A percentile compares a stretch with the other conserved stretches of the same genome.
These are phyloP conservation scores for Blumeriella jaapii DNA, from an alignment of 2,329 filamentous ascomycete genomes.

Conservation along the genomic window DNA sequence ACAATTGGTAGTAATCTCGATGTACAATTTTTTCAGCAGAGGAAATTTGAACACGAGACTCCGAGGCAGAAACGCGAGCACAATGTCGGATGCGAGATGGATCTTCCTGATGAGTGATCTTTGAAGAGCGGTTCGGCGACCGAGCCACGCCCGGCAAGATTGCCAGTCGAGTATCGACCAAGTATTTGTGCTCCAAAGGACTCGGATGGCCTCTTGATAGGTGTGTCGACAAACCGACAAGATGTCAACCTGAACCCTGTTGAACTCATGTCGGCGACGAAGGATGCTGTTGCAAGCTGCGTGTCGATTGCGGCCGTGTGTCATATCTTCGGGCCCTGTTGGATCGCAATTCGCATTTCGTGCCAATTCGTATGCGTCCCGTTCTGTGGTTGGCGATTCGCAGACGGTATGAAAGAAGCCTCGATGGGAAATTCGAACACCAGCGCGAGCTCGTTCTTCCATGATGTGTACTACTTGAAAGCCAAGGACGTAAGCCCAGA, in stretches of 20 bases:
- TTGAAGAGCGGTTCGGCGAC: not conserved
- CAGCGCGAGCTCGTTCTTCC: not conserved
- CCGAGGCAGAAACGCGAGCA: not conserved
- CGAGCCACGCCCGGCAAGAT: not conserved
- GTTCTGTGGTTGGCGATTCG: not conserved
- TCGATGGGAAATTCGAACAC: not conserved
- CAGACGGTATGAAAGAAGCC: not conserved
- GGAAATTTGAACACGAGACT: not conserved
- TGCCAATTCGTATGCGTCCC: not conserved
- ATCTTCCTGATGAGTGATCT: not conserved
- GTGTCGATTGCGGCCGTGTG: not conserved
- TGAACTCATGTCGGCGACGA: not conserved
- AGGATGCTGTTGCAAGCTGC: not conserved
- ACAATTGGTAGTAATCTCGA: conserved; percentile 1
- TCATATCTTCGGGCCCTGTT: not conserved
- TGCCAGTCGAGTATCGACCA: not conserved
- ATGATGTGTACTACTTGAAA: not conserved
- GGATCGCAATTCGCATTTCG: not conserved
- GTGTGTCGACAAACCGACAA: conserved; percentile 1
- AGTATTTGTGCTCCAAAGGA: not conserved
- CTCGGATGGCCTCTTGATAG: not conserved
- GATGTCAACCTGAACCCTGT: not conserved
- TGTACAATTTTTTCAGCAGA: not conserved
- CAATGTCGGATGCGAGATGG: not conserved
- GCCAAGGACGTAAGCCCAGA: conserved; percentile 1